A percentile compares a stretch with the other conserved stretches of the same genome.
phyloP scores from a whole-genome alignment of 148 eudicot species.

The Rhododendron williamsianum region DNA sequence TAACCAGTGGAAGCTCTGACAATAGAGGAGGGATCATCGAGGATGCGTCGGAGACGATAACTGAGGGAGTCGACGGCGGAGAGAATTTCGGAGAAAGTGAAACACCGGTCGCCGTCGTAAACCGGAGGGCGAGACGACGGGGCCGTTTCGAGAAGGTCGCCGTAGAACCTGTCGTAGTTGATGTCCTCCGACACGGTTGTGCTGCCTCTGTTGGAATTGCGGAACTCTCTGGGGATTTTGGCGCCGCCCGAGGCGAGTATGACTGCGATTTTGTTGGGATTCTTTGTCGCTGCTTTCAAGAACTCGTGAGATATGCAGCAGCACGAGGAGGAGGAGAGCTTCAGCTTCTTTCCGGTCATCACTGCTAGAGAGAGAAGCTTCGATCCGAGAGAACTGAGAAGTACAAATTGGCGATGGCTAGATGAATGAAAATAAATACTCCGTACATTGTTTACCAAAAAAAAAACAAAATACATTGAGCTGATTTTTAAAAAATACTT shows the following conservation, averaged over 20 bases:
- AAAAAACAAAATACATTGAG: too few relatives aligned
- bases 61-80: constrained; percentile 59
- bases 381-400: background rate
- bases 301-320: constrained; percentile 80
- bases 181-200: background rate
- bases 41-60: constrained; percentile 37
- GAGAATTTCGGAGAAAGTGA: constrained; percentile 61
- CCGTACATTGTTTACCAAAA: too few relatives aligned
- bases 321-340: background rate
- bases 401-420: too few relatives aligned
- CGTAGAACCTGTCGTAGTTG: constrained; percentile 10
- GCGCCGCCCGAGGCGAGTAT: constrained; percentile 49
- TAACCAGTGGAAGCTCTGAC: constrained; percentile 41
- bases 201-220: background rate
- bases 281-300: constrained; percentile 36
- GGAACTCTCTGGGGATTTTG: constrained; percentile 21
- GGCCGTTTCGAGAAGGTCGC: background rate
- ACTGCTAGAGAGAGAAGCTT: background rate
- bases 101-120: constrained; percentile 44
- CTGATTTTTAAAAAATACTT: too few relatives aligned
- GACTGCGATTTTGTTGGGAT: constrained; percentile 59
- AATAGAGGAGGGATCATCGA: constrained; percentile 42
- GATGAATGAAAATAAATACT: too few relatives aligned
- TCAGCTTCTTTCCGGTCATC: background rate
- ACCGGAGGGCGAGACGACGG: constrained; percentile 30